These are phyloP conservation scores for Raddia guianensis DNA, from an alignment of 176 grass and related monocot species.

Conservation along the genomic window DNA sequence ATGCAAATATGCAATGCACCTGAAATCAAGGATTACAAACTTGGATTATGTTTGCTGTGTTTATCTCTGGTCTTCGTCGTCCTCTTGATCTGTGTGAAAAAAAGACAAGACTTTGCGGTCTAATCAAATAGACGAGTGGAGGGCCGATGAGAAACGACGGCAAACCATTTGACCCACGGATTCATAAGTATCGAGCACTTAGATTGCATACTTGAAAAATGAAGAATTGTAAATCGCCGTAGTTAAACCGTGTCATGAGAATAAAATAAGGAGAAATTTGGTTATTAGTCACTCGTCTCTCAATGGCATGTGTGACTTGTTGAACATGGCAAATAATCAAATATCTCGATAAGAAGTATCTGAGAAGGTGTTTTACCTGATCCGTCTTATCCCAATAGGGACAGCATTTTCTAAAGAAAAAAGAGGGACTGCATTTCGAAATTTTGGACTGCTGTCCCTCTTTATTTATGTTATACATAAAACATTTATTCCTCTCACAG, in stretches of 20 bases:
- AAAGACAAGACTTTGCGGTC: not conserved
- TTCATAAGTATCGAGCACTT: not conserved
- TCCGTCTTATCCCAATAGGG: too few relatives aligned
- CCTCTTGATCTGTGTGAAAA: not conserved
- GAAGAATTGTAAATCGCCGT: not conserved
- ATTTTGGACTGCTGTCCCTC: too few relatives aligned
- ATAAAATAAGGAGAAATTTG: too few relatives aligned
- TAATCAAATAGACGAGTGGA: not conserved
- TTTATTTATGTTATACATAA: too few relatives aligned
- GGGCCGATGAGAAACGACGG: not conserved
- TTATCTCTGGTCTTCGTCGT: not conserved
- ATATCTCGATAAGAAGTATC: not conserved
- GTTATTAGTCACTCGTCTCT: too few relatives aligned
- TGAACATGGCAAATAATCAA: too few relatives aligned
- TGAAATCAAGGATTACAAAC: not conserved
- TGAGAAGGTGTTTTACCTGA: not conserved
- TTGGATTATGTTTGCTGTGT: not conserved
- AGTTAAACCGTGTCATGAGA: not conserved
- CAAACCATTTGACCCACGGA: not conserved
- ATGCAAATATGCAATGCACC: not conserved
- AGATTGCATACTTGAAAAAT: not conserved
- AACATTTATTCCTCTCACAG: too few relatives aligned
- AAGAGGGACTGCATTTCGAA: too few relatives aligned
- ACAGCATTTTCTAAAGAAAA: too few relatives aligned
- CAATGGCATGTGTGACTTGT: too few relatives aligned